phyloP scores from a whole-genome alignment of 352 stramenopile species.

The Globisporangium polare region DNA sequence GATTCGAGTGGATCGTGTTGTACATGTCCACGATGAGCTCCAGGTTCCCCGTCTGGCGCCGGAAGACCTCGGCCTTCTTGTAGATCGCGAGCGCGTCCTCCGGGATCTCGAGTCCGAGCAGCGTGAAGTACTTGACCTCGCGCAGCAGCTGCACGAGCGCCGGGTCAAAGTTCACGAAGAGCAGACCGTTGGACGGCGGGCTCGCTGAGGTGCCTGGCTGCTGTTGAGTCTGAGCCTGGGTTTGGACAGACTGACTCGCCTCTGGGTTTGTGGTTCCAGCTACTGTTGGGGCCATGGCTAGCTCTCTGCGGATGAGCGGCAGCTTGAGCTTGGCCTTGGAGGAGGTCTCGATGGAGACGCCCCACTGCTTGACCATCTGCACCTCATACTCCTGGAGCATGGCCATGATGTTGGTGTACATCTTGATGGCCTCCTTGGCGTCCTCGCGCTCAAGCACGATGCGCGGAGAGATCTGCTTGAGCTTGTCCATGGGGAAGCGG shows the following conservation, averaged over 20 bases:
- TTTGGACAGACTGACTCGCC: neutral
- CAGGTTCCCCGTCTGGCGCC: conserved; percentile 88
- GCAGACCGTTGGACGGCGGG: conserved; percentile 15
- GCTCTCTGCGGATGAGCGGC: conserved; percentile 69
- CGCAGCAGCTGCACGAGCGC: conserved; percentile 87
- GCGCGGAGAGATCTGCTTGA: conserved; percentile 71
- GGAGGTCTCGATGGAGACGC: conserved; percentile 71
- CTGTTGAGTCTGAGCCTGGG: conserved; percentile 2
- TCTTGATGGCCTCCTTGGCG: conserved; percentile 85
- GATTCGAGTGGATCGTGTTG: conserved; percentile 85
- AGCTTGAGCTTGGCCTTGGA: conserved; percentile 87
- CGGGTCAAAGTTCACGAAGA: conserved; percentile 91
- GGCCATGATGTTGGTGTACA: conserved; percentile 87
- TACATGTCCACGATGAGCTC: conserved; percentile 93
- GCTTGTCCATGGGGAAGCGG: conserved; percentile 87
- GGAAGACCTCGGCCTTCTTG: conserved; percentile 89
- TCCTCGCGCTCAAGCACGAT: conserved; percentile 88
- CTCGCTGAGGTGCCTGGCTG: conserved; percentile 10
- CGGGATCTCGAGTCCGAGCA: conserved; percentile 87
- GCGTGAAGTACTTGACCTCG: conserved; percentile 93
- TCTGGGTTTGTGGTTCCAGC: neutral
- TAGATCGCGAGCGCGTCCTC: conserved; percentile 90
- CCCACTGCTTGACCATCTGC: conserved; percentile 82
- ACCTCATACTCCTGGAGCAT: conserved; percentile 81
- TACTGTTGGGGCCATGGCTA: neutral